These are phyloP conservation scores for Marasmius tenuissimus DNA, from an alignment of 1,284 basidiomycete genomes.

Conservation along the genomic window DNA sequence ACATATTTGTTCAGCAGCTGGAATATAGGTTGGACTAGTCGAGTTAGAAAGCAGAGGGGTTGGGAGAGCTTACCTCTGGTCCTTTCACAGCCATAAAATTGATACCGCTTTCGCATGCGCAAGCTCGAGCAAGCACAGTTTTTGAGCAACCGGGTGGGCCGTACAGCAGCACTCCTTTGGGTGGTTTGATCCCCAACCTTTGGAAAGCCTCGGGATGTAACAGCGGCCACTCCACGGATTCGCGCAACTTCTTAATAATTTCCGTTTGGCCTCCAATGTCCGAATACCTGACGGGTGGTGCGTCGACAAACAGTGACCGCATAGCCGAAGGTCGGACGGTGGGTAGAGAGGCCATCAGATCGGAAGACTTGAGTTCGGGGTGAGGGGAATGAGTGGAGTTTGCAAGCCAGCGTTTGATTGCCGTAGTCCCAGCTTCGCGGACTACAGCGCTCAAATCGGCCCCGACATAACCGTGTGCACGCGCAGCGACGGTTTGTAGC, in stretches of 20 bases:
- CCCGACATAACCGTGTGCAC: conserved; percentile 96
- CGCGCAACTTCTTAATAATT: conserved; percentile 81
- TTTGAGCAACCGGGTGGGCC: conserved; percentile 98
- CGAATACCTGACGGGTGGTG: conserved; percentile 79
- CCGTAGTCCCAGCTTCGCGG: conserved; percentile 88
- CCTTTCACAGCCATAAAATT: conserved; percentile 99
- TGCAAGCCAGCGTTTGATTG: conserved; percentile 82
- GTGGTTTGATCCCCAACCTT: conserved; percentile 86
- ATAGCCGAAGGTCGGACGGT: conserved; percentile 90
- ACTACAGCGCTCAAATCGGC: conserved; percentile 93
- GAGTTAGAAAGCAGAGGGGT: background rate
- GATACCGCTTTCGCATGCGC: conserved; percentile 92
- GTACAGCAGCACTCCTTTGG: conserved; percentile 90
- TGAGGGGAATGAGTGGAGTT: conserved; percentile 24
- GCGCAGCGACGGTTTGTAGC: conserved; percentile 67
- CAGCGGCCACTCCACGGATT: conserved; percentile 95
- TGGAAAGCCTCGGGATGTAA: conserved; percentile 83
- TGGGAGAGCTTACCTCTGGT: conserved; percentile 67
- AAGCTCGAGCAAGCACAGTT: conserved; percentile 91
- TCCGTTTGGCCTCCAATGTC: conserved; percentile 88
- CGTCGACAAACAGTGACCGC: conserved; percentile 90
- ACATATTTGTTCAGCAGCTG: conserved; percentile 96
- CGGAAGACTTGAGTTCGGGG: conserved; percentile 49
- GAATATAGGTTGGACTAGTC: conserved; percentile 7
- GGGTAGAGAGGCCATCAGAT: conserved; percentile 75